A percentile compares a stretch with the other conserved stretches of the same genome.
Conservation (phyloP, 169 alveolate genomes). For the Plasmodium coatneyi region DNA sequence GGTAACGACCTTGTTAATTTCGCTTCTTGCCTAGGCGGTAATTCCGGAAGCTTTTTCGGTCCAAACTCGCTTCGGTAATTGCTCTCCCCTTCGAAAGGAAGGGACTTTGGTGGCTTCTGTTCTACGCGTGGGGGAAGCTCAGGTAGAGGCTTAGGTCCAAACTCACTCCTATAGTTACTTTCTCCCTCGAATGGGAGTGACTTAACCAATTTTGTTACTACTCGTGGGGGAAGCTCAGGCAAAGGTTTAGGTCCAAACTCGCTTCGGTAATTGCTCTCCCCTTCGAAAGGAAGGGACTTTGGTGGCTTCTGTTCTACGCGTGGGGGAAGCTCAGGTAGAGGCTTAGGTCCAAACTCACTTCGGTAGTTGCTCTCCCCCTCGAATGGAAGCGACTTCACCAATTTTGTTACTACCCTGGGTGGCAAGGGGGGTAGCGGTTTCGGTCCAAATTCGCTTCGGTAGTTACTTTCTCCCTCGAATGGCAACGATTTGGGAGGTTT, state of each 20-base stretch:
- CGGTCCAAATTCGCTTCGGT: slow-evolving; percentile 79
- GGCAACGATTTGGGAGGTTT: slow-evolving; percentile 77
- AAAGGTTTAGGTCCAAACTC: slow-evolving; percentile 82
- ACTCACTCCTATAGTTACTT: slow-evolving; percentile 75
- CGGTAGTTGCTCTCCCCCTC: slow-evolving; percentile 78
- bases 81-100: slow-evolving; percentile 80
- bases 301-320: slow-evolving; percentile 49
- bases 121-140: slow-evolving; percentile 60
- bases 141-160: slow-evolving; percentile 82
- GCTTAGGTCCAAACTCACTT: slow-evolving; percentile 79
- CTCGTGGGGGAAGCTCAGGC: slow-evolving; percentile 73
- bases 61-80: slow-evolving; percentile 76
- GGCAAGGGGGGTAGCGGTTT: slow-evolving; percentile 78
- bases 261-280: slow-evolving; percentile 75
- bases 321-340: slow-evolving; percentile 73
- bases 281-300: slow-evolving; percentile 78
- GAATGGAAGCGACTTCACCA: slow-evolving; percentile 76
- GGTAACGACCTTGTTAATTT: slow-evolving; percentile 74
- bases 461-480: slow-evolving; percentile 77
- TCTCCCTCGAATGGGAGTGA: slow-evolving; percentile 80
- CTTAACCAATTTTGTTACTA: slow-evolving; percentile 28
- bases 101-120: slow-evolving; percentile 43
- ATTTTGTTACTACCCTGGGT: slow-evolving; percentile 36
- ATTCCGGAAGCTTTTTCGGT: slow-evolving; percentile 74
- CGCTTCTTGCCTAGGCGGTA: slow-evolving; percentile 42